Base-by-base conservation (phyloP, 2,329 filamentous ascomycete genomes). In the Sarocladiaceae sp. region DNA sequence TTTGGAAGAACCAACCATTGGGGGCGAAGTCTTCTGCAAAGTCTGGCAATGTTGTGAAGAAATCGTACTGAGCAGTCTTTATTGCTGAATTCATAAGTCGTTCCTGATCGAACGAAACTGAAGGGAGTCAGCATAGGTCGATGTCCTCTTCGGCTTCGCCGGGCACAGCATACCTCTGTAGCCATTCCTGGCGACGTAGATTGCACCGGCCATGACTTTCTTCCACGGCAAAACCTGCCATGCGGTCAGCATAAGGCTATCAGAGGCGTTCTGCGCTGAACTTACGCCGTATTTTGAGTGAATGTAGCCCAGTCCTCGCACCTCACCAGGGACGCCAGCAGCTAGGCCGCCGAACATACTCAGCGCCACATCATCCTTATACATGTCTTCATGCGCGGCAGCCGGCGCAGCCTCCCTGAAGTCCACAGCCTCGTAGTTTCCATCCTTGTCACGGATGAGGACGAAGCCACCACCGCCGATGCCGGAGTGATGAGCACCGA, bases 391-490 rank as follows among this genome's bases (percentile, higher is more conserved):
- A 51, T 74, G 82, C 0, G 89, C 86, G 0, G 87, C 85, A 0
- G 83, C 85, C 1, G 91, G 91, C 0, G 91, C 91, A 0, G 84
- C 80, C 62, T 97, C 91, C 37, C 91, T 76, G 58, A 95, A 97
- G 64, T 97, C 91, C 53, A 97, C 81, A 47, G 83, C 82, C 58
- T 95, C 88, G 58, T 90, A 94, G 15, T 71, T 70, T n/a, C 88
- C 88, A 47, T 87, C 70, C 13, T 78, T 67, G 26, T 79, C 73
- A 39, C 87, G 81, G 4, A 95, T 78, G 4, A 95, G 72, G 74
- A 89, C 85, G 65, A 97, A 97, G 2, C 91, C 91, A 32, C 91
- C 91, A 6, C 91, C 91, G 16, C 87, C 90, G 47, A 96, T 84
- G 13, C 91, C 90, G 32, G 77, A 78, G 60, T 90, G 85, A 53